Base-by-base conservation (phyloP, 2,329 filamentous ascomycete genomes). In the Verticillium albo-atrum region DNA sequence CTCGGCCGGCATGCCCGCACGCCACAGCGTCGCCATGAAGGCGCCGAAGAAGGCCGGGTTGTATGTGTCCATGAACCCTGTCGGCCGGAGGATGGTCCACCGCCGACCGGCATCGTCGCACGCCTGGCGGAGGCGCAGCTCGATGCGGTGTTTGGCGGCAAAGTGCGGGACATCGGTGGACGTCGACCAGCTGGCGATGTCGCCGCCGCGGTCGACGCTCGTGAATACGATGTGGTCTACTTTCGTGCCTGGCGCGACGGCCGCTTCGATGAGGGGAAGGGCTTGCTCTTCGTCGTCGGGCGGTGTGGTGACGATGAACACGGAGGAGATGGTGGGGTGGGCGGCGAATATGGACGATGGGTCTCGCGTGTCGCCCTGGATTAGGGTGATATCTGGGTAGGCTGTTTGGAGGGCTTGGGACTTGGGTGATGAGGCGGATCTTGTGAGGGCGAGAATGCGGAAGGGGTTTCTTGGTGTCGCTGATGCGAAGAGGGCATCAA, bases 161-260 rank as follows among this genome's bases (percentile, higher is more conserved):
- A 66, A 66, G 34, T 68, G 67, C n/a, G 66, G 67, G 1, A 68
- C 62, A 9, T 58, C 55, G 10, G 67, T 68, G 3, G 67, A 60
- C 5, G 67, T 60, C 1, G 53, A 26, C 66, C 66, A 68, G 6
- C 65, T 69, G 42, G 54, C 58, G n/a, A 65, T 55, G 25, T 69
- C 64, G 23, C 67, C 67, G 15, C 66, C 66, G 3, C 66, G 65
- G 17, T 69, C 67, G 23, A 69, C 66, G 3, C 64, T 64, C n/a
- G 63, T 64, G 17, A 69, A 65, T 6, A 68, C 67, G 59, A 68
- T 84, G 23, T 68, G 68, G 3, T 68, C 64, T 6, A 69, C 55
- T n/a, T 54, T 28, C 0, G 34, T 12, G 0, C 59, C 56, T 3
- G 54, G 28, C 25, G 60, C 54, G 20, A 64, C 34, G 9, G 67